Conservation (phyloP, 306 rosid genomes). For the Cicer judaicum region DNA sequence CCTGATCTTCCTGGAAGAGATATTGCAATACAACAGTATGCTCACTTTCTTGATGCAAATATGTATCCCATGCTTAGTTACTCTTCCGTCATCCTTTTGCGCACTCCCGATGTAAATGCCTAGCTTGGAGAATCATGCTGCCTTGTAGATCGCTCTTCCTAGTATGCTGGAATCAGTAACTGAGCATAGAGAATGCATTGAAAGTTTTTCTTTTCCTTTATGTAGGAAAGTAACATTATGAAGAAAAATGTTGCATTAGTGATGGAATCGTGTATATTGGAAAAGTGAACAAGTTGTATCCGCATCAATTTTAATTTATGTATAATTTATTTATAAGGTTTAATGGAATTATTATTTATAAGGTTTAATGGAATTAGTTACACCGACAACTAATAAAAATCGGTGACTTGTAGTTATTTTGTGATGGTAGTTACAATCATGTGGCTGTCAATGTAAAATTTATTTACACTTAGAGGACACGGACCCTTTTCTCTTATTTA, state of each 20-base stretch:
- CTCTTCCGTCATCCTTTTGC: conserved; percentile 88
- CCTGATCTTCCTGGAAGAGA: conserved; percentile 72
- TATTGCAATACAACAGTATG: conserved; percentile 67
- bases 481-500: background rate
- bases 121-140: conserved; percentile 39
- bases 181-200: conserved; percentile 20
- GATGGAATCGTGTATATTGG: conserved; percentile 31
- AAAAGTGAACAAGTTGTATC: conserved; percentile 31
- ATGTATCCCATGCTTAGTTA: conserved; percentile 92
- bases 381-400: too few species aligned
- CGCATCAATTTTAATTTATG: background rate
- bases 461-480: too few species aligned
- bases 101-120: conserved; percentile 55
- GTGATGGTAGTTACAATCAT: too few species aligned
- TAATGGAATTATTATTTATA: too few species aligned
- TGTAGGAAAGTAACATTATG: conserved; percentile 9
- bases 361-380: too few species aligned
- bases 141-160: conserved; percentile 5
- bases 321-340: background rate
- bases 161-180: conserved; percentile 17
- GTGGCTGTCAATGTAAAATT: too few species aligned
- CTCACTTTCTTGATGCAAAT: conserved; percentile 82
- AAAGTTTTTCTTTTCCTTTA: conserved; percentile 5
- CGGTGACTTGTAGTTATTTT: too few species aligned
- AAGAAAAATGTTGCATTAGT: background rate